Base-by-base conservation (phyloP, 2,329 filamentous ascomycete genomes). In the Calycina marina region DNA sequence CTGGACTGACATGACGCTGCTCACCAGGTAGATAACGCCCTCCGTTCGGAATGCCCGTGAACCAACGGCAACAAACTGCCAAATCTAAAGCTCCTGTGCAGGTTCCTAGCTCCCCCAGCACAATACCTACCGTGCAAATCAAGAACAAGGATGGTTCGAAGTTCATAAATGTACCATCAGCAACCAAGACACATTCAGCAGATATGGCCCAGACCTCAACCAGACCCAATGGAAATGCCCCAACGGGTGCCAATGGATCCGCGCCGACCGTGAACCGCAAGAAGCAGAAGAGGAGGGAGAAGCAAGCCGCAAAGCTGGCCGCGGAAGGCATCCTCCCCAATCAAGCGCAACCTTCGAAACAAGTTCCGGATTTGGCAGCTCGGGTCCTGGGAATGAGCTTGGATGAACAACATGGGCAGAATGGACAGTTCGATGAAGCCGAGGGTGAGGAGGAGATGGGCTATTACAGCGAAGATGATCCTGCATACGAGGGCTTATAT, bases 281-380 rank as follows among this genome's bases (percentile, higher is more conserved):
- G 66, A 96, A 94, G 64, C 81, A 90, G 56, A 94, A 93, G 65
- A 74, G 86, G 45, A 72, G 86, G 44, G 78, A 82, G 52, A 94
- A 94, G 56, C 77, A 49, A 31, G 50, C 50, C 17, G 52, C 51
- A 11, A 51, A 51, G 36, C 43, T 48, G 16, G 48, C 49, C 32
- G 48, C 51, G 15, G 49, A 48, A 30, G 46, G 49, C 28, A 39
- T 22, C n/a, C 8, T n/a, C 8, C 8, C 20, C 8, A n/a, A 9
- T 22, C 20, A n/a, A 8, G 3, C 20, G 20, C n/a, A 8, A 22
- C n/a, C 20, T 8, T 22, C 20, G n/a, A 8, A 22, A 9, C 20
- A 22, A n/a, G n/a, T 9, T 22, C 20, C 20, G 20, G 45, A 47
- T 34, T 30, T 49, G 25, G 43, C 48, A 32, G 41, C 45, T 28